Percentiles rank a stretch among this genome's conserved stretches.
Evolutionary conservation across 2,329 filamentous ascomycete species (phyloP).

Genomic region (Cordyceps cicadae): DNA sequence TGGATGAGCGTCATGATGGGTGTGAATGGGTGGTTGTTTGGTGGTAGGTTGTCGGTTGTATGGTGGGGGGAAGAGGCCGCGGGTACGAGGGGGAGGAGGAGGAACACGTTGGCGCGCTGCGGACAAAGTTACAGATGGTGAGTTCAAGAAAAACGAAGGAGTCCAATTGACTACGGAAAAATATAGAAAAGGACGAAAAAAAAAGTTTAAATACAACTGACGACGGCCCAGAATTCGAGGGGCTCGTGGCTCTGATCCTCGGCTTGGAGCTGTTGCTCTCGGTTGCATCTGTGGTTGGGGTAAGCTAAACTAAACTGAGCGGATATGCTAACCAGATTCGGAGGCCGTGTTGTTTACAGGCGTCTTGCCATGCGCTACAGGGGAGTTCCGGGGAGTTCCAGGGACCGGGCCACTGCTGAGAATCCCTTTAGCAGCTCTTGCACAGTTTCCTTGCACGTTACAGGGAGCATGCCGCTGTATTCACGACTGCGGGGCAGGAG

Average conservation of each 20-base stretch:
- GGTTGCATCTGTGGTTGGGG: neutral
- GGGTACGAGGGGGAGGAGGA: no score
- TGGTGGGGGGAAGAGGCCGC: neutral
- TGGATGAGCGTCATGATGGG: neutral
- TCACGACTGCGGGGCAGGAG: no score
- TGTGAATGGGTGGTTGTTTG: neutral
- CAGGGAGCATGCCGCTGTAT: neutral
- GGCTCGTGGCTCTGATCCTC: neutral
- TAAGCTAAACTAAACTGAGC: neutral
- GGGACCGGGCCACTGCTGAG: neutral
- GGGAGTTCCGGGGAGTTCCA: neutral
- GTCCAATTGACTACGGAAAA: neutral
- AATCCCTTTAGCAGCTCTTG: neutral
- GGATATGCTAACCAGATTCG: neutral
- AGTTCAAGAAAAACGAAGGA: neutral
- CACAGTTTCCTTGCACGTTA: no score
- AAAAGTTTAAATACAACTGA: neutral
- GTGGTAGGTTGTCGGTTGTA: neutral
- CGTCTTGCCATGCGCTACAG: neutral
- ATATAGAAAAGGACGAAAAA: neutral
- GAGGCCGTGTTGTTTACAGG: neutral
- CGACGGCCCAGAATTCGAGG: neutral
- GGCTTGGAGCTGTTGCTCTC: neutral
- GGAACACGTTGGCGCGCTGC: neutral
- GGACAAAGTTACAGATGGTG: neutral